A percentile compares a stretch with the other conserved stretches of the same genome.
Evolutionary conservation across 768 basidiomycete genomes (phyloP).

Genomic region (Tricholoma flavovirens): DNA sequence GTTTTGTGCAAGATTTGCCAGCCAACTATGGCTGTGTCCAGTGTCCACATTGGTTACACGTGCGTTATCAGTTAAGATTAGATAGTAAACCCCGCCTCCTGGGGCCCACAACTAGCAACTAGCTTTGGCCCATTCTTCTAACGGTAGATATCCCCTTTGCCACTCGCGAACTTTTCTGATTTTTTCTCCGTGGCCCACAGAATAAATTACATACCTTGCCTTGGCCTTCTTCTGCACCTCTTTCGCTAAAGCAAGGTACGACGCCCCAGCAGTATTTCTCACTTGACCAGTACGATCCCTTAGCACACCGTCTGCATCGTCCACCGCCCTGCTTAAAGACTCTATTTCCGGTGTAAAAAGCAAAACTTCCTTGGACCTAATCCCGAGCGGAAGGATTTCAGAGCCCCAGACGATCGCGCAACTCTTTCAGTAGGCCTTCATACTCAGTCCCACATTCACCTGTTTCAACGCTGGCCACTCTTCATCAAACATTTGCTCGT

Average conservation of each 20-base stretch:
- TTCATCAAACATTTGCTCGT: constrained; percentile 19
- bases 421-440: constrained; percentile 40
- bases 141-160: too few relatives aligned
- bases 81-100: too few relatives aligned
- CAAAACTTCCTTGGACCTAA: constrained; percentile 24
- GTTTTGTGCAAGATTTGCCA: too few relatives aligned
- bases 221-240: constrained; percentile 27
- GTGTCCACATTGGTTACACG: too few relatives aligned
- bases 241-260: constrained; percentile 45
- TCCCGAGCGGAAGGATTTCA: constrained; percentile 31
- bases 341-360: constrained; percentile 54
- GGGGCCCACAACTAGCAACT: constrained; percentile 55
- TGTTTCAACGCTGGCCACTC: constrained; percentile 33
- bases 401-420: constrained; percentile 43
- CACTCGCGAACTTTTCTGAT: too few relatives aligned
- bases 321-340: constrained; percentile 58
- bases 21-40: too few relatives aligned
- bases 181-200: too few relatives aligned
- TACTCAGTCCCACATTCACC: constrained; percentile 37
- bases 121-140: too few relatives aligned
- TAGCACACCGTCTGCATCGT: constrained; percentile 44
- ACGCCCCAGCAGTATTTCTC: constrained; percentile 53
- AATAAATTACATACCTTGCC: constrained; percentile 46
- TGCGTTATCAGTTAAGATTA: too few relatives aligned
- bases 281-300: constrained; percentile 36